A percentile compares a stretch with the other conserved stretches of the same genome.
Conservation (phyloP, 1,284 basidiomycete genomes). For the Flammula alnicola region DNA sequence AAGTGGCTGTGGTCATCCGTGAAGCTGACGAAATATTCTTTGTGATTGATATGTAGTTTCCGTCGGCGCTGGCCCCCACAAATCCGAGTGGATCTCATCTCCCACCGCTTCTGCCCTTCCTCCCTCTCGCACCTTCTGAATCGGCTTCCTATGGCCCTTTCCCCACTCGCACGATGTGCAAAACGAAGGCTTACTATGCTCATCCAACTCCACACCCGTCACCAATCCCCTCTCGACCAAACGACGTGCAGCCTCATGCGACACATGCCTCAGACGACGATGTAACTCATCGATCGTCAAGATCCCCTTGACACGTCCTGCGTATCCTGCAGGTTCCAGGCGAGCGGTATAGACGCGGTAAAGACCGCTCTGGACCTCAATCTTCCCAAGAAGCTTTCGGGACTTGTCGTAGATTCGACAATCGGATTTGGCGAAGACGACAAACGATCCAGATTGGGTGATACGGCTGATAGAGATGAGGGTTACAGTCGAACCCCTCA, state of each 20-base stretch:
- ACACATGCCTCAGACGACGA: conserved; percentile 34
- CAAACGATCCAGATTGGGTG: conserved; percentile 15
- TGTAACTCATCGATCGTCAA: conserved; percentile 27
- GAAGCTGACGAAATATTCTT: conserved; percentile 30
- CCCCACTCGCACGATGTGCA: conserved; percentile 36
- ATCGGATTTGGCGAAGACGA: conserved; percentile 10
- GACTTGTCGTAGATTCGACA: conserved; percentile 22
- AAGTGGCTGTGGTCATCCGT: conserved; percentile 13
- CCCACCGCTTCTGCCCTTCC: conserved; percentile 26
- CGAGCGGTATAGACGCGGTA: conserved; percentile 18
- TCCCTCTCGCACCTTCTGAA: conserved; percentile 28
- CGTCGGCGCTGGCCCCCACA: conserved; percentile 38
- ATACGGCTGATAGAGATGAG: conserved; percentile 31
- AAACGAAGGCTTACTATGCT: conserved; percentile 7
- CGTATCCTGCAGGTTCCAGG: conserved; percentile 6
- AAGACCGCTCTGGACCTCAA: conserved; percentile 17
- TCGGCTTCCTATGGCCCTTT: conserved; percentile 31
- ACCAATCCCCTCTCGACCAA: conserved; percentile 19
- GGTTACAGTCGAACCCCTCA: too few species aligned
- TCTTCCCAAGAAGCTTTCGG: conserved; percentile 13
- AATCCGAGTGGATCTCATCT: conserved; percentile 38
- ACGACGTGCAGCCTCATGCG: conserved; percentile 20
- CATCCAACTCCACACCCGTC: conserved; percentile 15
- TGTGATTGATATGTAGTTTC: conserved; percentile 22
- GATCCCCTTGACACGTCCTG: conserved; percentile 6